Evolutionary conservation across 768 basidiomycete species (phyloP), one percentile per base, ranked within the genome.

Genomic region (Tulasnella sp.): DNA sequence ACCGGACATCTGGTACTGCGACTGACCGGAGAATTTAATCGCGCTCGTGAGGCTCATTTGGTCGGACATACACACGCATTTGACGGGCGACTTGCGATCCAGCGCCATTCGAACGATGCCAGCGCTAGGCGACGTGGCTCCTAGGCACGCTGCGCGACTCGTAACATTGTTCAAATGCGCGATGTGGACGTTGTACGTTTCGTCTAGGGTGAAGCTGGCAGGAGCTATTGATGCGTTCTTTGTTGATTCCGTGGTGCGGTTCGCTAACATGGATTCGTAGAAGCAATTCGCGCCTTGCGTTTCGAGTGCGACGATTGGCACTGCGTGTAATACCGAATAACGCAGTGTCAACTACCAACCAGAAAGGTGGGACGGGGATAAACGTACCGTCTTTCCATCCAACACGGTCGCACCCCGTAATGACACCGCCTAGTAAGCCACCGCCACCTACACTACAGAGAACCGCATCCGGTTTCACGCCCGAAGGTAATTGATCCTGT

Each of bases 401-500:
- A 2, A 79, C 76, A 2, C 66, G 67, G 52, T 75, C 74, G 65
- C 85, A 87, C n/a, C 87, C 87, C 3, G 75, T 70, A 32, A 87
- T 79, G 48, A 88, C 71, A 0, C 88, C 88, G 9, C 82, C 85
- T 2, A 86, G 70, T 0, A 89, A 71, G 0, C 87, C 86, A 0
- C 77, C 86, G 0, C 87, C 87, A 38, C 88, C 88, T 11, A 88
- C 84, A 54, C 82, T 82, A 66, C 87, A 88, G 61, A 88, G 81
- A 44, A 89, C 81, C 0, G 84, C 85, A 60, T 83, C 79, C 4
- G 87, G 86, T 64, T 77, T 78, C 2, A 64, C 62, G 17, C 11
- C 60, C 10, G 47, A 13, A 0, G 70, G 69, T 3, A 88, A 72
- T 63, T 87, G 84, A 9, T 68, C 66, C 17, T 73, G 68, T 44